Evolutionary conservation across 2,329 filamentous ascomycete species (phyloP).

Genomic region (Colletotrichum gigasporum): DNA sequence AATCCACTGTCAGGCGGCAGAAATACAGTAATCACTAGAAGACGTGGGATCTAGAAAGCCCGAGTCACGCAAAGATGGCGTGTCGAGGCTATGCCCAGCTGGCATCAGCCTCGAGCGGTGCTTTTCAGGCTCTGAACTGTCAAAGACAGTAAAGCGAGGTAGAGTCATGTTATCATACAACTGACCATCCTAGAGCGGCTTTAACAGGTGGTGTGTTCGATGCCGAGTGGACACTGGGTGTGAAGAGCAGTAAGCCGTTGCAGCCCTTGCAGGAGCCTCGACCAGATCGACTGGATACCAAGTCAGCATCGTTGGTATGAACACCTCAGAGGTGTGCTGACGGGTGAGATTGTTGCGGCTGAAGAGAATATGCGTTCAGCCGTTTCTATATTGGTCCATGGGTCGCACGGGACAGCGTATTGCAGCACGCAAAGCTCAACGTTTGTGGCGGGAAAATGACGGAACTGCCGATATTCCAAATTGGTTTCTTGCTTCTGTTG

Average conservation of each 20-base stretch:
- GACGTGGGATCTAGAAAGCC: too few relatives aligned
- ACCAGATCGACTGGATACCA: neutral
- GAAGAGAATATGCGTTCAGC: slow-evolving; percentile 10
- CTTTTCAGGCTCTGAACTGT: neutral
- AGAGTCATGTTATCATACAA: neutral
- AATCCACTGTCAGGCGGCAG: too few relatives aligned
- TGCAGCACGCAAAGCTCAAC: neutral
- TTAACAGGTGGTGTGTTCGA: neutral
- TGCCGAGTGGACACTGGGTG: neutral
- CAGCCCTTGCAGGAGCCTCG: neutral
- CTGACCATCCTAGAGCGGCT: neutral
- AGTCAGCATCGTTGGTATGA: neutral
- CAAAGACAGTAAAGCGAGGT: neutral
- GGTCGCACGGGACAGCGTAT: neutral
- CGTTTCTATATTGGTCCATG: neutral
- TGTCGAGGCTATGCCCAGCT: slow-evolving; percentile 7
- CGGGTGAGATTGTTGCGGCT: slow-evolving; percentile 8
- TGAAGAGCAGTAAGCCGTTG: neutral
- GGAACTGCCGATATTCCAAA: neutral
- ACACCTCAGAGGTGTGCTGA: neutral
- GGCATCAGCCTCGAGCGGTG: neutral
- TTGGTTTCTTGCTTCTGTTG: neutral
- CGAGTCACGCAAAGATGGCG: too few relatives aligned
- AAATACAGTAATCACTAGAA: too few relatives aligned
- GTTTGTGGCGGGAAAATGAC: neutral